phyloP scores from a whole-genome alignment of 352 stramenopile genomes.

The Phytophthora rubi region DNA sequence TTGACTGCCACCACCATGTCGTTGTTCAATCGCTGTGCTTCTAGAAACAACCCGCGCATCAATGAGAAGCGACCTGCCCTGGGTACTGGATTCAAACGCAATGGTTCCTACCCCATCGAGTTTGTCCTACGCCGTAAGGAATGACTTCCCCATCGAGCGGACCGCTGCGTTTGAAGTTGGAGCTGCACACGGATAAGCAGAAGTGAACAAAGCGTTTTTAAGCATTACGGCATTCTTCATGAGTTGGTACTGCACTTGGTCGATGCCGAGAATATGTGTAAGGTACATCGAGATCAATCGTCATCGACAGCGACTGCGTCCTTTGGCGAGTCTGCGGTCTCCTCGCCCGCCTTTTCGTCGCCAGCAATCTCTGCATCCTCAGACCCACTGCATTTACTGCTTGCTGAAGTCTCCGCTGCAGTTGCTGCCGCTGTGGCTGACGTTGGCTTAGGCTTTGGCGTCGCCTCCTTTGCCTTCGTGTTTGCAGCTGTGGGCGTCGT shows the following conservation, averaged over 20 bases:
- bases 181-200: neutral
- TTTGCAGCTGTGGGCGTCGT: conserved; percentile 23
- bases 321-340: conserved; percentile 1
- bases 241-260: neutral
- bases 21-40: neutral
- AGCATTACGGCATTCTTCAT: neutral
- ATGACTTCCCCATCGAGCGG: too few species aligned
- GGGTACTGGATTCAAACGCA: too few species aligned
- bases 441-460: neutral
- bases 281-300: conserved; percentile 17
- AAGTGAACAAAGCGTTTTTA: neutral
- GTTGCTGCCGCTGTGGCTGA: neutral
- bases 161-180: too few species aligned
- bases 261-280: conserved; percentile 14
- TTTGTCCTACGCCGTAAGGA: neutral
- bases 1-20: too few species aligned
- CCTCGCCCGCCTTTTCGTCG: conserved; percentile 1
- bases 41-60: neutral
- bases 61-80: neutral
- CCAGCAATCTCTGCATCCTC: neutral
- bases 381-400: neutral
- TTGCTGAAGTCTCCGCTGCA: neutral
- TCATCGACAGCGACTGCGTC: conserved; percentile 13
- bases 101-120: neutral
- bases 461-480: conserved; percentile 9